phyloP scores from a whole-genome alignment of 371 early-diverging fungal genomes.

The Syncephalastrum racemosum region DNA sequence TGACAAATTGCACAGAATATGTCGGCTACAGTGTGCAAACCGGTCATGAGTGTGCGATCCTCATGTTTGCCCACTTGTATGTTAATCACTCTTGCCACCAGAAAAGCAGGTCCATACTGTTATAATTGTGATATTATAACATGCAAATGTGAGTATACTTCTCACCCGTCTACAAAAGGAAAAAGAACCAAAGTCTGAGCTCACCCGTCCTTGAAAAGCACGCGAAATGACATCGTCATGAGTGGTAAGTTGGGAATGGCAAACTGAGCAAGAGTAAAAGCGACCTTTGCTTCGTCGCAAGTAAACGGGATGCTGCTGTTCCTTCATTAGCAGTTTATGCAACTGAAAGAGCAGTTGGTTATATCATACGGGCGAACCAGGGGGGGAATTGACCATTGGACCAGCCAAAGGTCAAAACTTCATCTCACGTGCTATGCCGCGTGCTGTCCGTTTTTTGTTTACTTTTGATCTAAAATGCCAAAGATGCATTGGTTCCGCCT shows the following conservation, averaged over 20 bases:
- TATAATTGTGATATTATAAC: neutral
- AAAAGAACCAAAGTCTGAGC: neutral
- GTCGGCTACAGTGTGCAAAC: slow-evolving; percentile 78
- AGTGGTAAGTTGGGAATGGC: slow-evolving; percentile 23
- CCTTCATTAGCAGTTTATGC: too few species aligned
- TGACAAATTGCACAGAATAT: slow-evolving; percentile 66
- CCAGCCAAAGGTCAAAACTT: too few species aligned
- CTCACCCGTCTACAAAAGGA: neutral
- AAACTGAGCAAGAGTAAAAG: slow-evolving; percentile 21
- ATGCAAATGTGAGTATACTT: too few species aligned
- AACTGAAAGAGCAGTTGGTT: too few species aligned
- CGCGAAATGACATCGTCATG: slow-evolving; percentile 21
- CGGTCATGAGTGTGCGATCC: slow-evolving; percentile 75
- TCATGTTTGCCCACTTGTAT: slow-evolving; percentile 60
- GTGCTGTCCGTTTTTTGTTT: too few species aligned
- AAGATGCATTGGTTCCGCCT: too few species aligned
- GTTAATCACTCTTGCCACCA: slow-evolving; percentile 68
- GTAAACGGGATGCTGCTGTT: too few species aligned
- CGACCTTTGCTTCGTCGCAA: slow-evolving; percentile 3
- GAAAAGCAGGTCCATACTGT: slow-evolving; percentile 68
- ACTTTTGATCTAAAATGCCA: too few species aligned
- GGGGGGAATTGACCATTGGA: too few species aligned
- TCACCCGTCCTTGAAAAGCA: slow-evolving; percentile 24
- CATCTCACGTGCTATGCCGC: too few species aligned
- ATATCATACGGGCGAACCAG: too few species aligned